phyloP scores from a whole-genome alignment of 2,329 filamentous ascomycete species.

The Hypoxylon sp. region DNA sequence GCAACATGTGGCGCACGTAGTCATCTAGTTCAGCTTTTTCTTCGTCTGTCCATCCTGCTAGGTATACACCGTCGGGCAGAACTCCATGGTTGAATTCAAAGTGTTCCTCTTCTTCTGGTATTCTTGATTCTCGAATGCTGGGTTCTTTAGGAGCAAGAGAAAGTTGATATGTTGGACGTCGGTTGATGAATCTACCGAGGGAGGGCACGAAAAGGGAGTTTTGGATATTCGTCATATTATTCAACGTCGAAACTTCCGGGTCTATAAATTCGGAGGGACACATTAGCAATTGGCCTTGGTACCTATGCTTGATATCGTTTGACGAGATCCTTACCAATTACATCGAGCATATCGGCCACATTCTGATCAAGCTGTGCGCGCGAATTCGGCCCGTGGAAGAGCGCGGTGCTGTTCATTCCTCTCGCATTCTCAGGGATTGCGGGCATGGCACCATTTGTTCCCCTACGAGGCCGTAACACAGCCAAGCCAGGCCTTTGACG shows the following conservation, averaged over 20 bases:
- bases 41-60: conserved; percentile 77
- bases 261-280: no score
- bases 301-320: not conserved
- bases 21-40: conserved; percentile 84
- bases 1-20: conserved; percentile 86
- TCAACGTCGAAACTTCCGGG: conserved; percentile 82
- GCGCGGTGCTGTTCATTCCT: conserved; percentile 39
- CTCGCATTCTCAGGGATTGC: conserved; percentile 35
- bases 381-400: conserved; percentile 39
- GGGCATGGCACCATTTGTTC: conserved; percentile 23
- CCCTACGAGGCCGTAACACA: conserved; percentile 35
- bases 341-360: conserved; percentile 73
- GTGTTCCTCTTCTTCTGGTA: conserved; percentile 49
- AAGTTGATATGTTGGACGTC: conserved; percentile 80
- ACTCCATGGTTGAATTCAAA: conserved; percentile 72
- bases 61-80: conserved; percentile 74
- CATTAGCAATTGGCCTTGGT: not conserved
- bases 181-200: conserved; percentile 77
- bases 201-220: conserved; percentile 89
- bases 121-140: conserved; percentile 23
- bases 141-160: conserved; percentile 54
- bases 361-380: conserved; percentile 64
- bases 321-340: conserved; percentile 63
- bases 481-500: conserved; percentile 38
- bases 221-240: conserved; percentile 87